Conservation (phyloP, 306 rosid genomes). For the Cyamopsis tetragonoloba region DNA sequence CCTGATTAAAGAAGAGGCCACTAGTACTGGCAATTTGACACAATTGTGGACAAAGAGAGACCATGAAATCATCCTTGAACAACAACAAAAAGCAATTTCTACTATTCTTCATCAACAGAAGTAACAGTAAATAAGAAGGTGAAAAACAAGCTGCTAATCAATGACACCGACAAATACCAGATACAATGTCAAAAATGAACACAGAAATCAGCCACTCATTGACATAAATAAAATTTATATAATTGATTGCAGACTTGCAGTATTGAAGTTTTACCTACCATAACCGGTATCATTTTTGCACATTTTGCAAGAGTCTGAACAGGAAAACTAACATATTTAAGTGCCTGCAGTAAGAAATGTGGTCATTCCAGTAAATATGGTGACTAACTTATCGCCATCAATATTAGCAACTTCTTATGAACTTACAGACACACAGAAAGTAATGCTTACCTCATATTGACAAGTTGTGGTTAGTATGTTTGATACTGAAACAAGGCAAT, state of each 20-base stretch:
- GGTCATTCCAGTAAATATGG: neutral
- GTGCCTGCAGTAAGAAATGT: constrained; percentile 62
- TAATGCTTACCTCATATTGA: constrained; percentile 74
- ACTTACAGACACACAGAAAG: neutral
- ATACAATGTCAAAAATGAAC: neutral
- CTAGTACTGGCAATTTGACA: neutral
- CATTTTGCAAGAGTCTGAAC: constrained; percentile 96
- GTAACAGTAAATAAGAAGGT: neutral
- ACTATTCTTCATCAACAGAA: constrained; percentile 6
- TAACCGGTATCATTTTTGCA: constrained; percentile 97
- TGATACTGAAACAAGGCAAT: constrained; percentile 71
- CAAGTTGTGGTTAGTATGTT: constrained; percentile 94
- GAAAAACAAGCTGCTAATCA: constrained; percentile 14
- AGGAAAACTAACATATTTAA: constrained; percentile 96
- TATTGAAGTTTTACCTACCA: constrained; percentile 51
- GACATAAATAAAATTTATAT: neutral
- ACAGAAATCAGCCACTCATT: neutral
- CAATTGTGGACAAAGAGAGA: neutral
- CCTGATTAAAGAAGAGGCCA: neutral
- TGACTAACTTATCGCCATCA: constrained; percentile 1
- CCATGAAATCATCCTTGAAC: neutral
- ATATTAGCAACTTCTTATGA: neutral
- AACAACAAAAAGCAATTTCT: neutral
- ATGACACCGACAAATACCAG: constrained; percentile 5
- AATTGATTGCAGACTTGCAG: neutral